phyloP scores from a whole-genome alignment of 257 asterid genomes.

The Phtheirospermum japonicum region DNA sequence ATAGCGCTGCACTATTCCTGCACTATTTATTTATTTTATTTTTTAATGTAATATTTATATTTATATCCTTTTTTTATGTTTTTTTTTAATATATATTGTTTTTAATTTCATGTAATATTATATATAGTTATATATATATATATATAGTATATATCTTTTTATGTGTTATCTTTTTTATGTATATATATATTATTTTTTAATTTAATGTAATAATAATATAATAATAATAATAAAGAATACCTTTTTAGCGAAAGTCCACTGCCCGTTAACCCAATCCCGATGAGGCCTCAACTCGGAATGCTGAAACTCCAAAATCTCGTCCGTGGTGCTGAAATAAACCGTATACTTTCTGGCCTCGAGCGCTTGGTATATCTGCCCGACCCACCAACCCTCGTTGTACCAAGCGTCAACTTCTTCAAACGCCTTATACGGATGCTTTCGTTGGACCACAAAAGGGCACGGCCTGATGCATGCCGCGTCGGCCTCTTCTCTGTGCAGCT shows the following conservation, averaged over 20 bases:
- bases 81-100: too few species aligned
- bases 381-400: slow-evolving; percentile 58
- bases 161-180: too few species aligned
- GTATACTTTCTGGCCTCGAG: slow-evolving; percentile 34
- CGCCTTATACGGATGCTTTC: slow-evolving; percentile 35
- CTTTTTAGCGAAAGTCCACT: slow-evolving; percentile 42
- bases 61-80: too few species aligned
- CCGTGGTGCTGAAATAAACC: slow-evolving; percentile 34
- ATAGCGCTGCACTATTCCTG: too few species aligned
- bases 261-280: slow-evolving; percentile 50
- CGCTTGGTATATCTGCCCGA: slow-evolving; percentile 43
- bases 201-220: too few species aligned
- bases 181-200: too few species aligned
- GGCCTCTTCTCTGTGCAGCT: slow-evolving; percentile 42
- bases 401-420: slow-evolving; percentile 57
- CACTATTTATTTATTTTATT: too few species aligned
- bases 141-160: too few species aligned
- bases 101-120: too few species aligned
- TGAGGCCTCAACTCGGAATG: slow-evolving; percentile 62
- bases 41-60: too few species aligned
- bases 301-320: slow-evolving; percentile 43
- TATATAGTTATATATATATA: too few species aligned
- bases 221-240: too few species aligned
- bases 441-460: slow-evolving; percentile 35
- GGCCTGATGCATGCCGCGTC: slow-evolving; percentile 52